phyloP scores from a whole-genome alignment of 257 asterid species.

The Cinchona pubescens region DNA sequence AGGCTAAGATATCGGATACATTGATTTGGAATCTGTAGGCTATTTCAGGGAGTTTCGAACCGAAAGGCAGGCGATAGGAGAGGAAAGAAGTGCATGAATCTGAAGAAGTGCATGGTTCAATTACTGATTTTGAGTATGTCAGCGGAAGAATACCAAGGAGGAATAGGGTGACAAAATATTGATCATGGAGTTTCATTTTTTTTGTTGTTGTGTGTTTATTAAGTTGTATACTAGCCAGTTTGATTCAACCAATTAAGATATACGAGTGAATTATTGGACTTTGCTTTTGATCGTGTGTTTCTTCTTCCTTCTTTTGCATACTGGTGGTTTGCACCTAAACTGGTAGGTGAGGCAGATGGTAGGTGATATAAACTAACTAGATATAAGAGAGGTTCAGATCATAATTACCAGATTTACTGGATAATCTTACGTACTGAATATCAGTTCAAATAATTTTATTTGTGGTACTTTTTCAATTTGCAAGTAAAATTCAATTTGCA shows the following conservation, averaged over 20 bases:
- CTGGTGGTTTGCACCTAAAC: neutral
- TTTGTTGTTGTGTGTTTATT: neutral
- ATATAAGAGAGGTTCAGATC: neutral
- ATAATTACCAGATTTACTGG: too few species aligned
- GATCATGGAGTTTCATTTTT: slow-evolving; percentile 2
- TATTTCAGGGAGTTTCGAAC: slow-evolving; percentile 17
- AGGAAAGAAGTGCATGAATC: slow-evolving; percentile 20
- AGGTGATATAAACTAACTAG: neutral
- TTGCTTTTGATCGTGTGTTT: too few species aligned
- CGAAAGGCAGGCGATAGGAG: slow-evolving; percentile 18
- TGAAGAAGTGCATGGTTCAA: slow-evolving; percentile 23
- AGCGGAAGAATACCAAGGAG: neutral
- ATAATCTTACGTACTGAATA: too few species aligned
- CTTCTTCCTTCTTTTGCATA: neutral
- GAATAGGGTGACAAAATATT: neutral
- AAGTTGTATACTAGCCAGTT: neutral
- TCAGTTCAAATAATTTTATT: too few species aligned
- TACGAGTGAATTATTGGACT: neutral
- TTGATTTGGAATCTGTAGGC: slow-evolving; percentile 21
- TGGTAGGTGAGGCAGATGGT: neutral
- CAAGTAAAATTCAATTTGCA: too few species aligned
- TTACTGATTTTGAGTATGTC: slow-evolving; percentile 11
- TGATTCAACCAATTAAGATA: too few species aligned
- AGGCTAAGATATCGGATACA: slow-evolving; percentile 11
- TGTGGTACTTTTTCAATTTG: too few species aligned